Evolutionary conservation across 306 rosid species (phyloP).

Genomic region (Rosa rugosa): DNA sequence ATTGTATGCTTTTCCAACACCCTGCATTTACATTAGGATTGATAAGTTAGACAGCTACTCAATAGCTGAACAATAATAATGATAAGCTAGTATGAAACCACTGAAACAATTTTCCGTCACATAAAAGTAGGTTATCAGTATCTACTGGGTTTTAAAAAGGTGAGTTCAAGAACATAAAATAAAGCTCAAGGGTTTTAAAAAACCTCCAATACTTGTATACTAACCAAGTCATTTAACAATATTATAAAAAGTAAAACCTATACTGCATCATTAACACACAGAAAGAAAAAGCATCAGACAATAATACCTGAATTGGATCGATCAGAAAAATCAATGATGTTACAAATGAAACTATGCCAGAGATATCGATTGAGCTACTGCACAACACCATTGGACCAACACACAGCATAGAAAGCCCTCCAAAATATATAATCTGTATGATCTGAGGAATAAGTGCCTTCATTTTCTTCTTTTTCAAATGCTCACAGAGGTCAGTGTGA

Average conservation of each 20-base stretch:
- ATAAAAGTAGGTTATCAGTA: not conserved
- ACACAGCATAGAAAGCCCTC: constrained; percentile 49
- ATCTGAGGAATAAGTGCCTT: constrained; percentile 85
- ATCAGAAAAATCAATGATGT: constrained; percentile 72
- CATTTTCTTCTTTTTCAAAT: constrained; percentile 74
- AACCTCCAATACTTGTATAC: not conserved
- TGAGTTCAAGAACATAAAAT: not conserved
- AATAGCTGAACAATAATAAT: constrained; percentile 43
- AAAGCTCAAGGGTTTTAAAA: not conserved
- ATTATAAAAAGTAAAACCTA: too few species aligned
- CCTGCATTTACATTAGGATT: constrained; percentile 73
- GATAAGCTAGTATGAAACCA: not conserved
- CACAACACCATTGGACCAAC: constrained; percentile 62
- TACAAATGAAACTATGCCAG: constrained; percentile 62
- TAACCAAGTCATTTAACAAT: not conserved
- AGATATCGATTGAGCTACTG: constrained; percentile 50
- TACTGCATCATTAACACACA: not conserved
- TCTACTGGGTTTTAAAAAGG: not conserved
- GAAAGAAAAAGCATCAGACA: constrained; percentile 3
- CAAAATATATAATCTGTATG: constrained; percentile 62
- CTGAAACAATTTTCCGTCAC: constrained; percentile 5
- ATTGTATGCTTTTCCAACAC: constrained; percentile 85
- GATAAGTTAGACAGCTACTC: constrained; percentile 52
- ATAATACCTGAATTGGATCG: constrained; percentile 83
- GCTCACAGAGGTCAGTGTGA: constrained; percentile 50